Base-by-base conservation (phyloP, 805 yeast genomes). In the Alloascoidea hylecoeti region DNA sequence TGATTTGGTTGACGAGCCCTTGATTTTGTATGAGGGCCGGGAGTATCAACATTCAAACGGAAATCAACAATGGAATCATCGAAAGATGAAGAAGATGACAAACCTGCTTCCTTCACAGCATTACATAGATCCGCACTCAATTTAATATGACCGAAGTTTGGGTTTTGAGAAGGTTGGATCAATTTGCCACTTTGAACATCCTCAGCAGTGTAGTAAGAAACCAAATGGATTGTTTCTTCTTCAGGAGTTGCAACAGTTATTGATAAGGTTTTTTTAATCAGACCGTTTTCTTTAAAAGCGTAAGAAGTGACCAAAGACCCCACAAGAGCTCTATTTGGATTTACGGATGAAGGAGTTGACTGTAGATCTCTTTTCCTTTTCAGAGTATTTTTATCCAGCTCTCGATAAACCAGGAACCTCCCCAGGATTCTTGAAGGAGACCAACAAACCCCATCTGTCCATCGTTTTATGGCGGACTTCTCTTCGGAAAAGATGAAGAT, bases 391-490 rank as follows among this genome's bases (percentile, higher is more conserved):
- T 61, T 59, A 43, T 70, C 72, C 27, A 72, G 53, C 52, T 86
- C 94, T 17, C 94, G 70, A 55, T 88, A 88, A 6, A 88, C 77
- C 23, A 88, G 61, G 48, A 88, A 88, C 41, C 92, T 66, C 4
- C 95, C 95, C 18, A 85, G 64, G 33, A 88, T 85, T 36, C 96
- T 64, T 2, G 94, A 79, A 0, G 96, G 95, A 2, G 88, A 75
- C 97, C 97, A 88, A 12, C 88, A 65, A 12, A 83, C 72, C 13
- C 96, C 95, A 51, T 88, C 97, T 1, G 97, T 88, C 97, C 97
- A 88, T 42, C 97, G 66, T 52, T 81, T 82, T 42, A 88, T 86
- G 2, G 89, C 86, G 0, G 88, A 75, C 9, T 70, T 63, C 46
- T 80, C 83, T 56, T 88, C 95, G 36, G 79, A 70, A 50, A 86